Conservation (phyloP, 176 grass and related monocot species). For the Oryza coarctata region DNA sequence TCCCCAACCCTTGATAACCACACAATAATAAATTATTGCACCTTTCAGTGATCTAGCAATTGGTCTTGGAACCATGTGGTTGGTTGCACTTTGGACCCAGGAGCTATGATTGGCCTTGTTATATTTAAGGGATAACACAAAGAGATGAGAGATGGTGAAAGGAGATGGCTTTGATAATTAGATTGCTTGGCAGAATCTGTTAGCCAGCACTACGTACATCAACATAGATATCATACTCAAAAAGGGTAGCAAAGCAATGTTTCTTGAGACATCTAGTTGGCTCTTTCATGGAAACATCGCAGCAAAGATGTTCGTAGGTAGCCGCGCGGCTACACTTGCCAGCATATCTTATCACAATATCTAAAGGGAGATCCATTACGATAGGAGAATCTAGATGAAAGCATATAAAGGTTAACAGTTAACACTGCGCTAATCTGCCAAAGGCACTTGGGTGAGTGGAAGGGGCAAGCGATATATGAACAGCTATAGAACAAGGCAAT, state of each 20-base stretch:
- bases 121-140: slow-evolving; percentile 52
- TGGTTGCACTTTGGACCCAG: slow-evolving; percentile 39
- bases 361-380: slow-evolving; percentile 34
- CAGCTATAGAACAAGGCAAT: slow-evolving; percentile 8
- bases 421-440: slow-evolving; percentile 19
- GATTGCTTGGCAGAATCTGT: slow-evolving; percentile 53
- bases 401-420: slow-evolving; percentile 34
- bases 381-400: slow-evolving; percentile 47
- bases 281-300: slow-evolving; percentile 49
- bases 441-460: slow-evolving; percentile 35
- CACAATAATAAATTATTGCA: slow-evolving; percentile 45
- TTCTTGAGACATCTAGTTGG: slow-evolving; percentile 39
- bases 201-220: slow-evolving; percentile 30
- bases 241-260: slow-evolving; percentile 35
- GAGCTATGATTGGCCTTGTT: slow-evolving; percentile 56
- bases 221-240: slow-evolving; percentile 38
- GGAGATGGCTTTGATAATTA: slow-evolving; percentile 43
- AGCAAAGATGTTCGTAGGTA: slow-evolving; percentile 34
- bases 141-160: slow-evolving; percentile 44
- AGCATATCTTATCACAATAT: slow-evolving; percentile 50
- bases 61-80: slow-evolving; percentile 43
- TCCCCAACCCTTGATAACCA: slow-evolving; percentile 21
- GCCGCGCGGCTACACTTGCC: slow-evolving; percentile 29
- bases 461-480: slow-evolving; percentile 33
- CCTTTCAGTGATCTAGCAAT: slow-evolving; percentile 31